Percentiles rank a stretch among this genome's conserved stretches.
These are phyloP conservation scores for Dalbergia oliveri DNA, from an alignment of 306 rosid genomes.

Conservation along the genomic window DNA sequence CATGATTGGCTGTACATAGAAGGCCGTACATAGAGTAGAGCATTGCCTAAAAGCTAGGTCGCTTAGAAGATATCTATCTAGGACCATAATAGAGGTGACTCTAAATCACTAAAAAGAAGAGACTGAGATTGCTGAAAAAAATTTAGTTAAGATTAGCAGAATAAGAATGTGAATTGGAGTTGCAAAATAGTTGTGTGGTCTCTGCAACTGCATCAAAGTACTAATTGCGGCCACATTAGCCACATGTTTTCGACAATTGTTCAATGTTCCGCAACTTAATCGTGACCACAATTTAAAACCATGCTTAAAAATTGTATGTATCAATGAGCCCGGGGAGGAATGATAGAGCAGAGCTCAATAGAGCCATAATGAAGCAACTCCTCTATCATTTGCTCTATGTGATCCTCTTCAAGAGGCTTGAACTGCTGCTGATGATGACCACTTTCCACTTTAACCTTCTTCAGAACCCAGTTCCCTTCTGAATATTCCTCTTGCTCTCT, in stretches of 20 bases:
- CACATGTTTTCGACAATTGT: no score
- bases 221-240: no score
- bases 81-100: constrained; percentile 36
- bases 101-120: constrained; percentile 2
- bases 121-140: constrained; percentile 38
- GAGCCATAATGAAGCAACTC: constrained; percentile 87
- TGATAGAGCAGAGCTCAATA: constrained; percentile 72
- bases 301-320: neutral
- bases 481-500: constrained; percentile 36
- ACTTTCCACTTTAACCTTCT: constrained; percentile 69
- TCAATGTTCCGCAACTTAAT: no score
- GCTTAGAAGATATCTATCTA: constrained; percentile 53
- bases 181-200: no score
- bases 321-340: constrained; percentile 50
- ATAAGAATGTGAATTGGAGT: constrained; percentile 43
- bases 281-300: no score
- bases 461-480: constrained; percentile 56
- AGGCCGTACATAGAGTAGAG: constrained; percentile 55
- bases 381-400: constrained; percentile 93
- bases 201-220: no score
- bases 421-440: constrained; percentile 48
- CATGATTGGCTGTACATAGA: constrained; percentile 57
- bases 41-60: constrained; percentile 58
- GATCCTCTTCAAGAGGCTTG: constrained; percentile 78
- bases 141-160: constrained; percentile 66